Percentiles rank a stretch among this genome's conserved stretches.
These are phyloP conservation scores for Corrigiola litoralis DNA, from an alignment of 179 eudicot genomes.

Conservation along the genomic window DNA sequence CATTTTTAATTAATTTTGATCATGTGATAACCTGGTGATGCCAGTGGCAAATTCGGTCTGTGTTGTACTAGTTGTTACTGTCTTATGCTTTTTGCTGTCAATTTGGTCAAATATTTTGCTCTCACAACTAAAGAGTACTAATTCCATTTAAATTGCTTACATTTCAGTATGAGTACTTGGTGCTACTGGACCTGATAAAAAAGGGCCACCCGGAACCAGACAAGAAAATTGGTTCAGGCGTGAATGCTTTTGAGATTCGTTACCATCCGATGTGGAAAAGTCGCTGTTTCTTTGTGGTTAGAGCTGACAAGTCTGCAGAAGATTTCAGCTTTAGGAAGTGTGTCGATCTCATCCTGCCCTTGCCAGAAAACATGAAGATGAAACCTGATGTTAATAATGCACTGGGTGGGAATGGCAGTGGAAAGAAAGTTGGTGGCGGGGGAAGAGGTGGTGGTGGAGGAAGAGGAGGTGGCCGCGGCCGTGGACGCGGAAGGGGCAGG, in stretches of 20 bases:
- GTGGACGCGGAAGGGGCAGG: conserved; percentile 48
- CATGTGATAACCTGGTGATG: no score
- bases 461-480: conserved; percentile 47
- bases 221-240: conserved; percentile 68
- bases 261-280: conserved; percentile 68
- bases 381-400: conserved; percentile 62
- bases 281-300: conserved; percentile 72
- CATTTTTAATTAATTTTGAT: no score
- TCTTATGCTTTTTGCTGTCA: neutral
- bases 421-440: conserved; percentile 40
- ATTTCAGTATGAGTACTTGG: conserved; percentile 69
- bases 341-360: conserved; percentile 76
- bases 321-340: conserved; percentile 98
- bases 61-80: neutral
- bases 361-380: conserved; percentile 80
- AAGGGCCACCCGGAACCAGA: conserved; percentile 77
- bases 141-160: neutral
- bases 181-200: conserved; percentile 67
- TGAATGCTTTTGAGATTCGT: conserved; percentile 64
- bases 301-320: conserved; percentile 59
- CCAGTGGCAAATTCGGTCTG: no score
- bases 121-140: neutral
- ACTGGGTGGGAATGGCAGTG: conserved; percentile 34
- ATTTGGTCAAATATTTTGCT: neutral
- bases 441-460: conserved; percentile 34